These are phyloP conservation scores for Diaporthe vexans DNA, from an alignment of 2,329 filamentous ascomycete genomes.

Conservation along the genomic window DNA sequence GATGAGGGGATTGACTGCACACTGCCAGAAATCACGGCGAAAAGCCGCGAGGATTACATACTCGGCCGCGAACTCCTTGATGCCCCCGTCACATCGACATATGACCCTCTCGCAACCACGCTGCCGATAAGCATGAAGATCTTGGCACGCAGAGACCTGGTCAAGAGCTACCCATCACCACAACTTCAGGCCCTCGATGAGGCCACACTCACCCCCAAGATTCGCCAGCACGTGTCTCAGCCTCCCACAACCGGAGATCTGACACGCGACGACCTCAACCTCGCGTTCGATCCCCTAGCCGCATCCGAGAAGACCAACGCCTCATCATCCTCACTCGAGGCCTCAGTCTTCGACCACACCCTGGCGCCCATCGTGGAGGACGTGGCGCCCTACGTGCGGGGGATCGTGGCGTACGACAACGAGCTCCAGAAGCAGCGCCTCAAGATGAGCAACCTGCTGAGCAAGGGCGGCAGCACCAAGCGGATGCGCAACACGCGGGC, in stretches of 20 bases:
- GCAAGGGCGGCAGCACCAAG: slow-evolving; percentile 66
- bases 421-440: slow-evolving; percentile 76
- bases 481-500: slow-evolving; percentile 76
- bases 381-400: slow-evolving; percentile 89
- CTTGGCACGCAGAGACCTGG: slow-evolving; percentile 50
- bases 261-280: slow-evolving; percentile 65
- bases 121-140: slow-evolving; percentile 53
- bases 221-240: slow-evolving; percentile 55
- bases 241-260: slow-evolving; percentile 49
- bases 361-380: slow-evolving; percentile 78
- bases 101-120: slow-evolving; percentile 50
- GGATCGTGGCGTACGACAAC: slow-evolving; percentile 83
- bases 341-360: slow-evolving; percentile 83
- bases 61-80: slow-evolving; percentile 64
- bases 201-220: slow-evolving; percentile 49
- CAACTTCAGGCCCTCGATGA: slow-evolving; percentile 52
- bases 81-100: slow-evolving; percentile 53
- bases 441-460: slow-evolving; percentile 68
- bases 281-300: slow-evolving; percentile 74
- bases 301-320: slow-evolving; percentile 59
- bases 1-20: slow-evolving; percentile 73
- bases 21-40: slow-evolving; percentile 66
- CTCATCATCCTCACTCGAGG: slow-evolving; percentile 62
- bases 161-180: slow-evolving; percentile 34
- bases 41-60: slow-evolving; percentile 64